These are phyloP conservation scores for Sugiyamaella valdiviana DNA, from an alignment of 805 yeast genomes.

Conservation along the genomic window DNA sequence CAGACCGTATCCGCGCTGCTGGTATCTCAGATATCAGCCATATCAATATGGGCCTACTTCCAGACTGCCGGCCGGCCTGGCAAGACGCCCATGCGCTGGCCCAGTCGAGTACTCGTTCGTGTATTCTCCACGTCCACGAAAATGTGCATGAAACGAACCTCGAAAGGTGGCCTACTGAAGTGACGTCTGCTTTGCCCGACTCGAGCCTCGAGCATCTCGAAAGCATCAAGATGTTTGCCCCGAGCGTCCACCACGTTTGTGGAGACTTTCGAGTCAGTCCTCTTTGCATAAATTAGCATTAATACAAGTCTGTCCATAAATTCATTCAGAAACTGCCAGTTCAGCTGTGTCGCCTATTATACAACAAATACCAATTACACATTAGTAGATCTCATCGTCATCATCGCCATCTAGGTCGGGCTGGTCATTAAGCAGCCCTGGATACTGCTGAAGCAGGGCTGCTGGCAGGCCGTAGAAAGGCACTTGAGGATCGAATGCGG, in stretches of 20 bases:
- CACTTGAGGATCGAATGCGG: too few species aligned
- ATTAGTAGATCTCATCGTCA: conserved; percentile 2
- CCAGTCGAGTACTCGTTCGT: conserved; percentile 2
- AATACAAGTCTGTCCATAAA: not conserved
- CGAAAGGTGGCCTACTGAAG: conserved; percentile 27
- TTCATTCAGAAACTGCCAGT: not conserved
- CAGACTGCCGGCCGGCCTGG: conserved; percentile 64
- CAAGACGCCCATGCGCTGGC: conserved; percentile 32
- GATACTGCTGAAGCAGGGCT: conserved; percentile 23
- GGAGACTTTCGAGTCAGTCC: conserved; percentile 34
- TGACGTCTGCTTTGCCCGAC: conserved; percentile 9
- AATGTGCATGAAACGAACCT: conserved; percentile 50
- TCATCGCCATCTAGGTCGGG: conserved; percentile 9
- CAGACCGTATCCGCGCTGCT: conserved; percentile 30
- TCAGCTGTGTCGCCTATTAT: not conserved
- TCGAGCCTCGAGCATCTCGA: conserved; percentile 41
- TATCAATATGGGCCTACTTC: conserved; percentile 74
- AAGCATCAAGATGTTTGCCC: conserved; percentile 78
- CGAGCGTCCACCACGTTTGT: conserved; percentile 77
- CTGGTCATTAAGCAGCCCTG: conserved; percentile 14
- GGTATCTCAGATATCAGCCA: conserved; percentile 39
- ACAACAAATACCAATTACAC: not conserved
- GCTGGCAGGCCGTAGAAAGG: conserved; percentile 13
- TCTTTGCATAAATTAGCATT: not conserved
- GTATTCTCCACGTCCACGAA: conserved; percentile 61